A percentile compares a stretch with the other conserved stretches of the same genome.
Conservation (phyloP, 139 green algal species). For the Coelastrella sp. region DNA sequence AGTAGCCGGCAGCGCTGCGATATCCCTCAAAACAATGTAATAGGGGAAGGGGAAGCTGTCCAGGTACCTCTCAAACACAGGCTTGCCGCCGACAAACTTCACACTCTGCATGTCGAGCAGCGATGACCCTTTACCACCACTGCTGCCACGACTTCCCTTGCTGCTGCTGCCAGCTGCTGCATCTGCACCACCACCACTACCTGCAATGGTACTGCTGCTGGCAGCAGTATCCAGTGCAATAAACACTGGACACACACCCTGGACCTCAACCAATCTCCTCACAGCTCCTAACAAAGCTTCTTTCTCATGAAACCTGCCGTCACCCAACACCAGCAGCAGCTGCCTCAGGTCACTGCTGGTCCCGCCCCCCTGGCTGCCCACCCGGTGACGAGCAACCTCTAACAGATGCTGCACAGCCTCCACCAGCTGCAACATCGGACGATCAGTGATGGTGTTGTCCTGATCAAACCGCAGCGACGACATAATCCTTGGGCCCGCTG, state of each 20-base stretch:
- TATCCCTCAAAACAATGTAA: constrained; percentile 96
- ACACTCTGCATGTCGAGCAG: constrained; percentile 95
- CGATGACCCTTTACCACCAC: constrained; percentile 53
- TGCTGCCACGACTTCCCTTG: background rate
- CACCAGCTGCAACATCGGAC: constrained; percentile 91
- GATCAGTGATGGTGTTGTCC: constrained; percentile 97
- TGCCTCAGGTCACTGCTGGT: constrained; percentile 79
- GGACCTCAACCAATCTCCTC: constrained; percentile 63
- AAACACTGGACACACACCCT: constrained; percentile 92
- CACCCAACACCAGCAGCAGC: constrained; percentile 96
- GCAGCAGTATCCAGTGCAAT: constrained; percentile 80
- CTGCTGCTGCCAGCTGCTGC: constrained; percentile 3
- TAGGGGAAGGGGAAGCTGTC: constrained; percentile 98
- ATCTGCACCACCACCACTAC: background rate
- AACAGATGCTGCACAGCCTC: constrained; percentile 79
- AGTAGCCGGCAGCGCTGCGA: constrained; percentile 84
- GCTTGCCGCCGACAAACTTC: constrained; percentile 88
- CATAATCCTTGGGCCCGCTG: constrained; percentile 82
- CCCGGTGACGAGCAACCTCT: constrained; percentile 70
- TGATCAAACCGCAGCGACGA: constrained; percentile 78
- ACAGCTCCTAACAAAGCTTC: constrained; percentile 79
- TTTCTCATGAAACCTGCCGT: constrained; percentile 98
- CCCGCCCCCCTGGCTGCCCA: constrained; percentile 35
- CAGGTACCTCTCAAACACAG: constrained; percentile 94
- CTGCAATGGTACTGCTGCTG: background rate